A percentile compares a stretch with the other conserved stretches of the same genome.
Evolutionary conservation across 2,329 filamentous ascomycete species (phyloP).

Genomic region (Botrytis paeoniae): DNA sequence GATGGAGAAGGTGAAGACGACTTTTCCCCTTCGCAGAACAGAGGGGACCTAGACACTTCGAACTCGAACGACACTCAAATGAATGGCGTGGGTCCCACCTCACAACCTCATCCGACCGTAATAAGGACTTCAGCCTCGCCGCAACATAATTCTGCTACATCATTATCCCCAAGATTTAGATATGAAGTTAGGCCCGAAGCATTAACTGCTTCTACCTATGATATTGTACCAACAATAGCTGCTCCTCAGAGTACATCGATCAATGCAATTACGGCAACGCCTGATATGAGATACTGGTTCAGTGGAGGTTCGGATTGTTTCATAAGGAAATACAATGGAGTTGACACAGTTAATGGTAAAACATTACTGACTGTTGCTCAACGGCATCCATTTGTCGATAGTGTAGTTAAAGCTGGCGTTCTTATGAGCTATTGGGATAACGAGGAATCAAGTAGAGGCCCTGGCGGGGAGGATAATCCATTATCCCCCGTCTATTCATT

Average conservation of each 20-base stretch:
- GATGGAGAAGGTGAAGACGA: conserved; percentile 51
- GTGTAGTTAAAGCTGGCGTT: conserved; percentile 90
- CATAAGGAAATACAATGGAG: conserved; percentile 94
- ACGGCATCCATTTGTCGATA: conserved; percentile 94
- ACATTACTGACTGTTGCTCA: conserved; percentile 91
- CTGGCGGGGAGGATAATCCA: conserved; percentile 51
- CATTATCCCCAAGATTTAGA: conserved; percentile 47
- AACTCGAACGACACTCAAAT: conserved; percentile 33
- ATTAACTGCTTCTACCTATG: conserved; percentile 78
- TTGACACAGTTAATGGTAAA: conserved; percentile 92
- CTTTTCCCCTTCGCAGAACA: conserved; percentile 40
- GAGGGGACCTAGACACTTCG: conserved; percentile 32
- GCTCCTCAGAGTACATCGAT: conserved; percentile 94
- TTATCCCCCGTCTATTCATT: conserved; percentile 94
- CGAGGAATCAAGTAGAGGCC: conserved; percentile 62
- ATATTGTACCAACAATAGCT: conserved; percentile 95
- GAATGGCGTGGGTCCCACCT: conserved; percentile 35
- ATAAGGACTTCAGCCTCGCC: conserved; percentile 36
- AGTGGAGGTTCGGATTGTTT: conserved; percentile 93
- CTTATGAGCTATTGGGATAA: conserved; percentile 99
- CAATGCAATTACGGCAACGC: conserved; percentile 87
- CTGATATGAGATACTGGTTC: conserved; percentile 92
- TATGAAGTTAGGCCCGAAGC: conserved; percentile 72
- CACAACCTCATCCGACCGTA: conserved; percentile 33
- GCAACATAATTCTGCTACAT: conserved; percentile 35